phyloP scores from a whole-genome alignment of 495 filamentous ascomycete genomes.

The Penicillium subrubescens region DNA sequence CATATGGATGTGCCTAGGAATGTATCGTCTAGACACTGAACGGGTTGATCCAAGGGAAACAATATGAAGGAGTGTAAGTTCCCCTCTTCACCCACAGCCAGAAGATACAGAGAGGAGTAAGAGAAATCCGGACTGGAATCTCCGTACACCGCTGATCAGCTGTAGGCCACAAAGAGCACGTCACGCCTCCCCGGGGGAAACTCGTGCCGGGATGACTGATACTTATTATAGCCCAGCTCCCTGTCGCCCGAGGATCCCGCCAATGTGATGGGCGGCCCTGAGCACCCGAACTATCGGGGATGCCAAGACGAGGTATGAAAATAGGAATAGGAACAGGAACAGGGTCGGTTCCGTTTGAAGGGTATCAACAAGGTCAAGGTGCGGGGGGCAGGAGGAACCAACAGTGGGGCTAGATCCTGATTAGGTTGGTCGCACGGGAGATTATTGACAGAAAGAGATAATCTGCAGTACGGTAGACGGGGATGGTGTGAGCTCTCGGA shows the following conservation, averaged over 20 bases:
- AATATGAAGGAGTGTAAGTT: neutral
- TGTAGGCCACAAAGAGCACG: neutral
- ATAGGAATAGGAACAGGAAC: neutral
- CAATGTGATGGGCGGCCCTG: conserved; percentile 13
- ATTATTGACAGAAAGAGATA: neutral
- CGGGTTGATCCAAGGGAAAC: neutral
- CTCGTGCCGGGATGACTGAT: neutral
- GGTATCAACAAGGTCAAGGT: neutral
- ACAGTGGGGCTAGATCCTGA: neutral
- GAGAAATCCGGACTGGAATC: conserved; percentile 2
- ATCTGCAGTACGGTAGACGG: neutral
- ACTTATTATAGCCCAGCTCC: conserved; percentile 16
- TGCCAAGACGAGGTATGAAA: conserved; percentile 10
- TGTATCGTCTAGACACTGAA: neutral
- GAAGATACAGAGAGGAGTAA: neutral
- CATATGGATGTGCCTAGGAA: neutral
- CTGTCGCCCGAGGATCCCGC: conserved; percentile 4
- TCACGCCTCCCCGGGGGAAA: conserved; percentile 7
- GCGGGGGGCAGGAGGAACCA: neutral
- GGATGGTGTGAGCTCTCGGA: neutral
- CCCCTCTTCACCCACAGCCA: neutral
- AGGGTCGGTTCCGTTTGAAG: conserved; percentile 2
- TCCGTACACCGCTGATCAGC: conserved; percentile 16
- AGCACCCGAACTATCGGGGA: neutral
- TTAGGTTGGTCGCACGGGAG: neutral